These are phyloP conservation scores for Pilaira anomala DNA, from an alignment of 192 early-diverging fungal genomes.

Conservation along the genomic window DNA sequence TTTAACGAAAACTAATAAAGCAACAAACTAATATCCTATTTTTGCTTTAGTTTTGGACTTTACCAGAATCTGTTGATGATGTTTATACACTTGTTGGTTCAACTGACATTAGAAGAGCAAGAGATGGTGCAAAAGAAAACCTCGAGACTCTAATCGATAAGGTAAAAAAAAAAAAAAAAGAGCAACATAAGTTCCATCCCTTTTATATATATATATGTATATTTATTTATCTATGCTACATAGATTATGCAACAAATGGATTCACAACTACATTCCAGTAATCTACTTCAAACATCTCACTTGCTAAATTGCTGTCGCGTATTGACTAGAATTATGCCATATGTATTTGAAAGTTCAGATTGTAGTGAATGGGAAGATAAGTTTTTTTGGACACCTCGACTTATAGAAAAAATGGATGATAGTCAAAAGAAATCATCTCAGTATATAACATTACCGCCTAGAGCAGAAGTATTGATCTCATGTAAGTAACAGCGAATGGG, in stretches of 20 bases:
- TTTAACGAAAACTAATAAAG: not conserved
- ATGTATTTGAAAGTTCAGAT: slow-evolving; percentile 69
- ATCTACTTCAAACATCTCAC: slow-evolving; percentile 42
- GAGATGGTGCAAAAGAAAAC: slow-evolving; percentile 75
- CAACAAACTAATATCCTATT: not conserved
- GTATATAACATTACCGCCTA: slow-evolving; percentile 21
- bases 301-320: slow-evolving; percentile 82
- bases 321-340: slow-evolving; percentile 81
- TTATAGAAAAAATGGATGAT: not conserved
- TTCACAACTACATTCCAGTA: slow-evolving; percentile 39
- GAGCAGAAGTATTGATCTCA: slow-evolving; percentile 53
- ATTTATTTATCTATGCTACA: no score
- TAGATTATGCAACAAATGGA: slow-evolving; percentile 49
- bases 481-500: slow-evolving; percentile 9
- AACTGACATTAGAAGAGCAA: slow-evolving; percentile 76
- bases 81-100: slow-evolving; percentile 82
- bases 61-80: slow-evolving; percentile 76
- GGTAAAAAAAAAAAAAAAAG: slow-evolving; percentile 35
- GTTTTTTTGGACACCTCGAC: slow-evolving; percentile 58
- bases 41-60: slow-evolving; percentile 66
- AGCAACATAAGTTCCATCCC: not conserved
- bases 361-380: slow-evolving; percentile 50
- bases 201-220: not conserved
- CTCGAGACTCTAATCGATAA: slow-evolving; percentile 72
- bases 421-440: not conserved